Evolutionary conservation across 768 basidiomycete species (phyloP).

Genomic region (Tylopilus vinaceipallidus): DNA sequence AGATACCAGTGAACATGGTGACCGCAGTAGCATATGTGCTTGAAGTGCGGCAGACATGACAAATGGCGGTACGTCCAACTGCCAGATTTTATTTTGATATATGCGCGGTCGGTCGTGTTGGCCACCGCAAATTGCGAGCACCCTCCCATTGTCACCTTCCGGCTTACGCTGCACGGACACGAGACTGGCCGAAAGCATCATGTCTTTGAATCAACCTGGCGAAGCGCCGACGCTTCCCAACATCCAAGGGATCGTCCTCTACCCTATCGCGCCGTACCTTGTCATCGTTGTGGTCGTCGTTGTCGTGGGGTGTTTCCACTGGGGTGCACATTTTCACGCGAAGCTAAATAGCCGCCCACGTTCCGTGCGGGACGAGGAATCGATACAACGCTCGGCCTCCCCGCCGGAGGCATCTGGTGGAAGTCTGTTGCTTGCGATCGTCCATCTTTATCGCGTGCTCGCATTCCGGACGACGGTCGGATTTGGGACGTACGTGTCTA

Average conservation of each 20-base stretch:
- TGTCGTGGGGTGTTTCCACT: conserved; percentile 20
- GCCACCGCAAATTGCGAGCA: too few species aligned
- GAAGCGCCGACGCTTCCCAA: too few species aligned
- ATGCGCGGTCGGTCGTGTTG: too few species aligned
- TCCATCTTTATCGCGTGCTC: conserved; percentile 35
- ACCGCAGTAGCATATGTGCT: neutral
- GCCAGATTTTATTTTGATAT: neutral
- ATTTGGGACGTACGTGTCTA: conserved; percentile 38
- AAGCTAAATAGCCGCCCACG: conserved; percentile 13
- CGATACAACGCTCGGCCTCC: neutral
- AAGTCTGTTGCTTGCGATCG: conserved; percentile 29
- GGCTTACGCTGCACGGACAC: neutral
- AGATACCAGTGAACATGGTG: too few species aligned
- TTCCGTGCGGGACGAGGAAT: conserved; percentile 5
- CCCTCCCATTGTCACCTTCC: conserved; percentile 23
- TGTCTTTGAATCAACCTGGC: too few species aligned
- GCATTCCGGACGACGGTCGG: conserved; percentile 37
- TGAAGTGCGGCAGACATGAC: neutral
- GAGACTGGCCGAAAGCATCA: neutral
- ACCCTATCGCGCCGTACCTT: conserved; percentile 17
- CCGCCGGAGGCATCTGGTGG: conserved; percentile 11
- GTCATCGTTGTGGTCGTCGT: conserved; percentile 10
- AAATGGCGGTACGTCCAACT: neutral
- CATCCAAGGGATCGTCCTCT: conserved; percentile 14
- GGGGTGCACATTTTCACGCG: conserved; percentile 10